These are phyloP conservation scores for Hypoxylon lienhwacheense DNA, from an alignment of 495 filamentous ascomycete genomes.

Conservation along the genomic window DNA sequence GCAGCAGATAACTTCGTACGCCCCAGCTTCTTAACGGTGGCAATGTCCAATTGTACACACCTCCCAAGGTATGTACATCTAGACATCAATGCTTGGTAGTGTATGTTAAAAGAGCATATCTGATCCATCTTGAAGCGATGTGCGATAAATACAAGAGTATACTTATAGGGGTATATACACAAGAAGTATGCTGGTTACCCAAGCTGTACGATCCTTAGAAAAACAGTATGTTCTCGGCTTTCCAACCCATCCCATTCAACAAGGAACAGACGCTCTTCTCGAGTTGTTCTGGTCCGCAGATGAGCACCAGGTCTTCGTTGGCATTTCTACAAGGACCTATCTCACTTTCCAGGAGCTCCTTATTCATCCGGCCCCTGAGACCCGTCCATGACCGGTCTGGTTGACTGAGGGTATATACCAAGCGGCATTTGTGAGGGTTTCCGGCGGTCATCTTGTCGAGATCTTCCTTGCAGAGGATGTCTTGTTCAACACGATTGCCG, in stretches of 20 bases:
- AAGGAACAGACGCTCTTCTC: slow-evolving; percentile 67
- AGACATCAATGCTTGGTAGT: too few relatives aligned
- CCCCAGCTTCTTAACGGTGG: too few relatives aligned
- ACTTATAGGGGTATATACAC: neutral
- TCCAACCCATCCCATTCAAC: slow-evolving; percentile 73
- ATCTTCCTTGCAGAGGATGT: slow-evolving; percentile 81
- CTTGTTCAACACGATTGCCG: slow-evolving; percentile 77
- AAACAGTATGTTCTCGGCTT: slow-evolving; percentile 77
- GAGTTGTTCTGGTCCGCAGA: slow-evolving; percentile 82
- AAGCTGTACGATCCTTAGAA: slow-evolving; percentile 55
- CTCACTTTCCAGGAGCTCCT: slow-evolving; percentile 63
- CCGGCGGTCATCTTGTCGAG: slow-evolving; percentile 62
- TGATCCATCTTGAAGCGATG: neutral
- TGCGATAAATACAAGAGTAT: neutral
- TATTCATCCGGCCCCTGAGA: slow-evolving; percentile 67
- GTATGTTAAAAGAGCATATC: neutral
- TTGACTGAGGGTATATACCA: slow-evolving; percentile 75
- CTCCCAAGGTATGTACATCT: too few relatives aligned
- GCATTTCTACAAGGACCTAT: slow-evolving; percentile 43
- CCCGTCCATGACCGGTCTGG: slow-evolving; percentile 69
- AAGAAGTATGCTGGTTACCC: neutral
- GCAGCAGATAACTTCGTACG: too few relatives aligned
- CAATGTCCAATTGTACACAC: too few relatives aligned
- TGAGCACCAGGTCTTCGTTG: slow-evolving; percentile 64
- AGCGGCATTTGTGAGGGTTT: slow-evolving; percentile 58